Evolutionary conservation across 805 yeast species (phyloP), one percentile per base, ranked within the genome.

Genomic region (Candida railenensis): DNA sequence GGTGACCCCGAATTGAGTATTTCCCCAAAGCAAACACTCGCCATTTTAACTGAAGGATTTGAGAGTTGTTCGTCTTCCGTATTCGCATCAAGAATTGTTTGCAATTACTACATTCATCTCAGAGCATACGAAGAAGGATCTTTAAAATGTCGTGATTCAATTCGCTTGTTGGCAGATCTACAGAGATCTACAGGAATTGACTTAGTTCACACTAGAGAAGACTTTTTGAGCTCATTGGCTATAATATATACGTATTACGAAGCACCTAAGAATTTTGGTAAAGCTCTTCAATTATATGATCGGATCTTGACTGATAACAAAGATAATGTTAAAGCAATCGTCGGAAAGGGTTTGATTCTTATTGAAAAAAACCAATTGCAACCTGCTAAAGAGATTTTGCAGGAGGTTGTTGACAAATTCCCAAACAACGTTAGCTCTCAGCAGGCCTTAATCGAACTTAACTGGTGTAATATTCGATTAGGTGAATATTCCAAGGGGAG

Each of bases 251-350:
- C 96, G 0, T 85, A 88, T 58, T 78, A 83, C 57, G 96, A 92
- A 61, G 87, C 97, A 0, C 99, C 98, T 9, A 89, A 89, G 63
- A 87, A 92, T 64, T 89, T 81, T 57, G 73, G 79, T 2, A 73
- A 83, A 21, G 98, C 99, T 0, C 59, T 85, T 22, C 80, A 80
- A 42, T 63, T 90, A 14, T 94, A 85, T 62, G 85, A 86, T 33
- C 67, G 72, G 20, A 80, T 90, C 2, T 69, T 89, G 21, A 52
- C 50, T 15, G 56, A 55, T 3, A 69, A 66, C 47, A 74, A 77
- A 3, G 55, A 62, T 3, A 80, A 83, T 54, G 65, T 76, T 3
- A 75, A 74, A 40, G 96, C 96, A 0, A 73, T 78, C 46, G 76
- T 91, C 34, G 98, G 98, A 11, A 87, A 85, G 60, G 95, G 94